A percentile compares a stretch with the other conserved stretches of the same genome.
Conservation (phyloP, 495 filamentous ascomycete species). For the Astrothelium subdiscretum region DNA sequence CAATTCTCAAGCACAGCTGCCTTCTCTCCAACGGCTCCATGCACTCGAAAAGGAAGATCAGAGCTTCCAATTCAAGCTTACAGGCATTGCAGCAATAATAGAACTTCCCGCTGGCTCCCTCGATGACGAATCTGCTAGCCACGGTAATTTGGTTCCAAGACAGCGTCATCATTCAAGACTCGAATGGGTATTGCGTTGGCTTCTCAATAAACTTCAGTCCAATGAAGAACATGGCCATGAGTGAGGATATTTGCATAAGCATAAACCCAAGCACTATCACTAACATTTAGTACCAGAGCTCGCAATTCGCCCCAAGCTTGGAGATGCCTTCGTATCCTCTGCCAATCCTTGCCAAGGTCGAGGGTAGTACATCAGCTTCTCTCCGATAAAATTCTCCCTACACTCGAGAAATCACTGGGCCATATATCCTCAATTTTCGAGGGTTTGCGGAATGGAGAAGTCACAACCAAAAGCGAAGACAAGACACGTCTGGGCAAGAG, state of each 20-base stretch:
- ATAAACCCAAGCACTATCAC: neutral
- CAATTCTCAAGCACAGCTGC: neutral
- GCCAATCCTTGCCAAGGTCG: neutral
- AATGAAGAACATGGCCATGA: constrained; percentile 12
- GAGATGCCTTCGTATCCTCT: neutral
- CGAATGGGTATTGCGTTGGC: constrained; percentile 58
- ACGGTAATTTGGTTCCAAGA: neutral
- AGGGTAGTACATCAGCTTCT: constrained; percentile 8
- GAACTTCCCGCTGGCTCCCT: constrained; percentile 1
- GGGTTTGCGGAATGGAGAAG: neutral
- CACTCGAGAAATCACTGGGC: neutral
- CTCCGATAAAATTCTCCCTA: neutral
- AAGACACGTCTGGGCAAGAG: neutral
- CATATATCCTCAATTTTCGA: neutral
- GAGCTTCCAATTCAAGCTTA: neutral
- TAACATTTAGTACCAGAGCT: neutral
- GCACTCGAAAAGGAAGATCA: constrained; percentile 1
- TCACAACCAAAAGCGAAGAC: neutral
- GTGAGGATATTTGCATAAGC: neutral
- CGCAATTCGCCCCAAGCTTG: neutral
- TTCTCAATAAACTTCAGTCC: constrained; percentile 48
- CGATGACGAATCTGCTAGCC: neutral
- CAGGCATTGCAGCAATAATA: constrained; percentile 1
- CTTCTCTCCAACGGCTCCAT: constrained; percentile 17
- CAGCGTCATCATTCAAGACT: constrained; percentile 31